These are phyloP conservation scores for Penicillium egyptiacum DNA, from an alignment of 495 filamentous ascomycete species.

Conservation along the genomic window DNA sequence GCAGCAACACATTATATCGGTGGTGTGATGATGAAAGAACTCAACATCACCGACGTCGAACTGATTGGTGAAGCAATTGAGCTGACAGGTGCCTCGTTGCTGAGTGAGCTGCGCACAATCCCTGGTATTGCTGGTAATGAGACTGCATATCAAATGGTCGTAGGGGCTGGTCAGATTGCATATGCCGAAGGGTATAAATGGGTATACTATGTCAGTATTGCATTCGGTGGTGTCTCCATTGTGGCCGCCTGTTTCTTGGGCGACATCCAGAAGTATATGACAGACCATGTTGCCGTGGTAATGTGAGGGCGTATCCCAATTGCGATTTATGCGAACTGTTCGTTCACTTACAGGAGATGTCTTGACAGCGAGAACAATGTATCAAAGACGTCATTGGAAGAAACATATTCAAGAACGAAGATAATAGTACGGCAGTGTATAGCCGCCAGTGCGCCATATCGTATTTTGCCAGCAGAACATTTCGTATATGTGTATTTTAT, in stretches of 20 bases:
- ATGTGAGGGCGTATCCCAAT: conserved; percentile 38
- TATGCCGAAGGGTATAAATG: conserved; percentile 64
- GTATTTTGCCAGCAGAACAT: too few relatives aligned
- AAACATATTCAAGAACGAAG: not conserved
- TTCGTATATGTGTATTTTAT: too few relatives aligned
- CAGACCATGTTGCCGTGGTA: conserved; percentile 67
- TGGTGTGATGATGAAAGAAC: conserved; percentile 49
- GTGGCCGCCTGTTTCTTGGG: conserved; percentile 62
- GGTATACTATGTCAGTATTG: conserved; percentile 68
- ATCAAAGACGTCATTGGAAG: not conserved
- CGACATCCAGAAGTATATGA: conserved; percentile 65
- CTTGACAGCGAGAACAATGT: not conserved
- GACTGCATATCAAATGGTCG: conserved; percentile 55
- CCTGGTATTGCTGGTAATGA: conserved; percentile 58
- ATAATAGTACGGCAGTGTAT: too few relatives aligned
- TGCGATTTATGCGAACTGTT: not conserved
- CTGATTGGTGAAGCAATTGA: conserved; percentile 50
- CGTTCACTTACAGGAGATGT: not conserved
- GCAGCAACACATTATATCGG: conserved; percentile 53
- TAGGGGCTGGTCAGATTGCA: conserved; percentile 61
- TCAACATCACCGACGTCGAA: conserved; percentile 52
- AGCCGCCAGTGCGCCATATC: too few relatives aligned
- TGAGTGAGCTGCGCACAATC: conserved; percentile 52
- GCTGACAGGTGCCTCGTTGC: conserved; percentile 56
- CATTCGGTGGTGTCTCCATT: conserved; percentile 63